Base-by-base conservation (phyloP, 805 yeast genomes). In the Metschnikowia lochheadii region DNA sequence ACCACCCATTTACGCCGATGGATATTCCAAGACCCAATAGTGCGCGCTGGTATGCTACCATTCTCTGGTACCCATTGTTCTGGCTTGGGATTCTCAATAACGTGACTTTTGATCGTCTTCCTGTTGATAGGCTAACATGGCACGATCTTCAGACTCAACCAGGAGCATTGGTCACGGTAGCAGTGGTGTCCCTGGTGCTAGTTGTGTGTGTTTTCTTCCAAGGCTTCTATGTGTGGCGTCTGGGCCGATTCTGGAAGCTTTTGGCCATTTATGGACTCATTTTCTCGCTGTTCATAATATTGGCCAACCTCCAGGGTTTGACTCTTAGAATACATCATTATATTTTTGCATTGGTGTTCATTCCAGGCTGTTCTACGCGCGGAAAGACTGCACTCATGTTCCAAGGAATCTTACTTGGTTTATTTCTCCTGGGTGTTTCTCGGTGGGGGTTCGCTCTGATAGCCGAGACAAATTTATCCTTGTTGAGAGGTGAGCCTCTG, bases 361-460 rank as follows among this genome's bases (percentile, higher is more conserved):
- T 91, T 2, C 96, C 96, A 0, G 97, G 96, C 0, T 88, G 96
- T 39, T 77, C 83, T 2, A 87, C 92, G 0, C 73, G 82, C 56
- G 91, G 94, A 0, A 63, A 79, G 38, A 75, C 87, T 0, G 90
- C 91, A 0, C 73, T 86, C 56, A 59, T 85, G 7, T 85, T 88
- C 62, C 97, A 91, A 63, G 98, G 97, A 2, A 78, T 92, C 0
- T 69, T 92, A 21, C 64, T 89, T 0, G 99, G 97, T 0, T 71
- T 92, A 41, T 76, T 87, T 45, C 73, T 90, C 5, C 85, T 91
- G 20, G 99, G 99, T 0, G 82, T 89, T 1, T 81, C 95, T 0
- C 73, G 95, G 49, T 92, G 99, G 99, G 97, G 94, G 49, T 83
- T 87, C 60, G 97, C 95, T 2, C 83, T 96, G 13, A 82, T 92